phyloP scores from a whole-genome alignment of 2,329 filamentous ascomycete species.

The Nemania bipapillata region DNA sequence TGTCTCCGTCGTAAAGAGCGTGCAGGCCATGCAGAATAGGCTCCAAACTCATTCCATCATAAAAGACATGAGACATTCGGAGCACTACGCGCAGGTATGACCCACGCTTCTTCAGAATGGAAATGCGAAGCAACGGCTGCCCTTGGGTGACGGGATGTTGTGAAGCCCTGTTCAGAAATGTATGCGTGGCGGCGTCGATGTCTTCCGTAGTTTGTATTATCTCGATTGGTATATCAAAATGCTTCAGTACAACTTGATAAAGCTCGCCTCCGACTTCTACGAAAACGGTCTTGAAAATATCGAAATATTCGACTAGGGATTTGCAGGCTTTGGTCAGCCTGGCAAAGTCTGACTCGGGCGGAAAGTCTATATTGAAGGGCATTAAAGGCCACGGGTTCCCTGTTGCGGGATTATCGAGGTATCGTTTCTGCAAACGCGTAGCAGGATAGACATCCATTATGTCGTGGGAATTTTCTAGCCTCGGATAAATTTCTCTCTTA shows the following conservation, averaged over 20 bases:
- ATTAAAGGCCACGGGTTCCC: slow-evolving; percentile 18
- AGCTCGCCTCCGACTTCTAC: slow-evolving; percentile 22
- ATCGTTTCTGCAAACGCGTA: slow-evolving; percentile 29
- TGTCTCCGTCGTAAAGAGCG: slow-evolving; percentile 24
- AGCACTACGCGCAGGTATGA: slow-evolving; percentile 20
- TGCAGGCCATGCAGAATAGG: slow-evolving; percentile 18
- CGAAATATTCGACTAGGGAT: slow-evolving; percentile 25
- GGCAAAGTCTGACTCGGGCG: slow-evolving; percentile 19
- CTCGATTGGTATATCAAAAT: slow-evolving; percentile 28
- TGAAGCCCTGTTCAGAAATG: slow-evolving; percentile 10
- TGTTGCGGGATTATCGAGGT: slow-evolving; percentile 19
- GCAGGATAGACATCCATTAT: slow-evolving; percentile 26
- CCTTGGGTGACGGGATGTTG: slow-evolving; percentile 14
- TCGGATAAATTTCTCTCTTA: slow-evolving; percentile 15
- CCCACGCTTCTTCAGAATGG: slow-evolving; percentile 18
- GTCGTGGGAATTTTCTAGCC: slow-evolving; percentile 13
- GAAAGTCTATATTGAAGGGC: slow-evolving; percentile 30
- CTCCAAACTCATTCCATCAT: slow-evolving; percentile 31
- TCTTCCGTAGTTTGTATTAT: slow-evolving; percentile 24
- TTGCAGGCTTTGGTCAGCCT: slow-evolving; percentile 16
- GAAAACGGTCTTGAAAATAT: slow-evolving; percentile 32
- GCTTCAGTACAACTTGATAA: slow-evolving; percentile 25
- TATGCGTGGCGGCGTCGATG: slow-evolving; percentile 15
- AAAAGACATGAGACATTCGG: slow-evolving; percentile 24
- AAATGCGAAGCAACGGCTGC: slow-evolving; percentile 26